Evolutionary conservation across 257 asterid species (phyloP), one percentile per base, ranked within the genome.

Genomic region (Solanum arcanum): DNA sequence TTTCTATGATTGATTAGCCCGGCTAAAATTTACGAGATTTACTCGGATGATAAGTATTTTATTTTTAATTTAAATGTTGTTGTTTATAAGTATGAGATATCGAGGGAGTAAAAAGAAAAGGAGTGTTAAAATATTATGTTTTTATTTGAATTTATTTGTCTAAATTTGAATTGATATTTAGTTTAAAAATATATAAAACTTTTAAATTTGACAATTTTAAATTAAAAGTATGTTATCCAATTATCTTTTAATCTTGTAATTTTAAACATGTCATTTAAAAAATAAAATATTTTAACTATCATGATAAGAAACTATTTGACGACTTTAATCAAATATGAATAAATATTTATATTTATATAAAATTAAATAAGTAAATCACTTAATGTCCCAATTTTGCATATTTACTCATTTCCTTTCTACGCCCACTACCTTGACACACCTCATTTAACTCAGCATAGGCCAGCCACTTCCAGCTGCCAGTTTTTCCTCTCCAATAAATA

Each of bases 311-410:
- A 7, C 0, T 56, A 18, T 56, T 56, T 56, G 1, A 18, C 5
- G 0, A 56, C 0, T 56, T 56, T 9, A 56, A 0, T 18, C 7
- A 7, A 18, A 3, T 8, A 59, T 59, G 9, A 59, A 59, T 59
- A 59, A 5, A 59, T 0, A 59, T 0, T 62, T 11, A n/a, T 10
- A n/a, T n/a, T 62, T 62, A 0, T 62, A 62, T 62, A 62, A 62
- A 62, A 10, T 0, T 23, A 0, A 62, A 62, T 0, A 10, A 9
- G 0, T 62, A 62, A 23, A 60, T 9, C 4, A 9, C 0, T 0
- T 62, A 60, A 5, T 9, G 11, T 56, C 64, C 5, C 25, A 20
- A 20, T 68, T 68, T 39, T 21, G 31, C 52, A 21, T 47, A 39
- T 39, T 75, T 23, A 13, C 56, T 76, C 60, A 12, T n/a, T 42